These are phyloP conservation scores for Trametes versicolor DNA, from an alignment of 1,284 basidiomycete species.

Conservation along the genomic window DNA sequence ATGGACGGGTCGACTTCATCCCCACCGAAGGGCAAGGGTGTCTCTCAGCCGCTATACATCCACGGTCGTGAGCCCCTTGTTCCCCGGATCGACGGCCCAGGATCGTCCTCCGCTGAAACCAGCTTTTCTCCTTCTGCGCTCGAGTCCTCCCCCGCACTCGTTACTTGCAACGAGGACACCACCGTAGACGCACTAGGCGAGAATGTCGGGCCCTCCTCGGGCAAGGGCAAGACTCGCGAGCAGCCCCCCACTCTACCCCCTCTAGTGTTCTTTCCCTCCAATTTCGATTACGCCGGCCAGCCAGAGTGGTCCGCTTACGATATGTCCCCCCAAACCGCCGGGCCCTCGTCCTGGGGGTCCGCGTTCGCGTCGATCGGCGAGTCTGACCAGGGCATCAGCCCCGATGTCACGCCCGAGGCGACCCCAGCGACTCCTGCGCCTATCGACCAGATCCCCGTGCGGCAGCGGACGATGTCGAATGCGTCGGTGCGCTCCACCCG, in stretches of 20 bases:
- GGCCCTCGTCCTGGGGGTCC: slow-evolving; percentile 65
- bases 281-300: slow-evolving; percentile 53
- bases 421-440: slow-evolving; percentile 24
- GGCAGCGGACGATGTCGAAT: slow-evolving; percentile 67
- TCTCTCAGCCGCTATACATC: slow-evolving; percentile 58
- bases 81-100: slow-evolving; percentile 50
- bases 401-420: slow-evolving; percentile 32
- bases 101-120: slow-evolving; percentile 19
- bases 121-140: slow-evolving; percentile 18
- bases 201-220: slow-evolving; percentile 35
- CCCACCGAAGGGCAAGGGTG: slow-evolving; percentile 59
- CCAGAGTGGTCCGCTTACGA: slow-evolving; percentile 51
- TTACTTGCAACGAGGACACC: slow-evolving; percentile 16
- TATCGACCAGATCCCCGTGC: slow-evolving; percentile 47
- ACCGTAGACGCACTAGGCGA: slow-evolving; percentile 30
- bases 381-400: slow-evolving; percentile 35
- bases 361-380: slow-evolving; percentile 37
- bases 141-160: slow-evolving; percentile 9
- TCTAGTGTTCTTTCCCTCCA: slow-evolving; percentile 63
- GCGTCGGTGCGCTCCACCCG: slow-evolving; percentile 56
- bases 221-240: slow-evolving; percentile 67
- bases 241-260: slow-evolving; percentile 69
- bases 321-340: slow-evolving; percentile 50
- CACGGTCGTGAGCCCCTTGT: slow-evolving; percentile 41
- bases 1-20: slow-evolving; percentile 29